These are phyloP conservation scores for Phaffia tasmanica DNA, from an alignment of 768 basidiomycete species.

Conservation along the genomic window DNA sequence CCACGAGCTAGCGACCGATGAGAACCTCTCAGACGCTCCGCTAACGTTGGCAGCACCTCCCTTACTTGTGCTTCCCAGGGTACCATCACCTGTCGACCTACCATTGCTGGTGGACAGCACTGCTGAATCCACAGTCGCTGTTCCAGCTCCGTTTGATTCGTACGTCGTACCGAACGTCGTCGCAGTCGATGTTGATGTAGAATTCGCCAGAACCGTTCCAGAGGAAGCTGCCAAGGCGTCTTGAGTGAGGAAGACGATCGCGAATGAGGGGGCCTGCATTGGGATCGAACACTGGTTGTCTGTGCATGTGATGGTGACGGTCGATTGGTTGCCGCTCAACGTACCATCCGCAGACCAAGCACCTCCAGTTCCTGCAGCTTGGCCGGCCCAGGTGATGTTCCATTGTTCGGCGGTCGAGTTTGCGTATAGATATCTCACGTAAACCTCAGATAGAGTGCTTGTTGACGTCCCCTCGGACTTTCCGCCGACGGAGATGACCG, in stretches of 20 bases:
- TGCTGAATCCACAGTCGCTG: slow-evolving; percentile 10
- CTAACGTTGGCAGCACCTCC: background rate
- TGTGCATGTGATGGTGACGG: slow-evolving; percentile 52
- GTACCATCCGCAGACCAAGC: slow-evolving; percentile 57
- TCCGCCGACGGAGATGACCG: slow-evolving; percentile 45
- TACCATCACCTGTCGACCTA: background rate
- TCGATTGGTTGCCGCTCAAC: slow-evolving; percentile 47
- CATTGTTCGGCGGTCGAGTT: slow-evolving; percentile 49
- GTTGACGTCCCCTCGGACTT: slow-evolving; percentile 29
- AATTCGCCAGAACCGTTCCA: slow-evolving; percentile 6
- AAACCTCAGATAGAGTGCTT: slow-evolving; percentile 41
- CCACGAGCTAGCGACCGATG: too few species aligned
- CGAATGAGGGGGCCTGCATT: slow-evolving; percentile 61
- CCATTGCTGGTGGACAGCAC: slow-evolving; percentile 22
- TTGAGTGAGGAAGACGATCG: slow-evolving; percentile 45
- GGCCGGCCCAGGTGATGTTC: slow-evolving; percentile 68
- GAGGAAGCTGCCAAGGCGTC: slow-evolving; percentile 12
- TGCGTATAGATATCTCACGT: slow-evolving; percentile 39
- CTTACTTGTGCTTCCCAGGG: slow-evolving; percentile 15
- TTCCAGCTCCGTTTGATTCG: slow-evolving; percentile 13
- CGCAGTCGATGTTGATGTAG: background rate
- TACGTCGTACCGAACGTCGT: slow-evolving; percentile 25
- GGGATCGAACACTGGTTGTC: slow-evolving; percentile 50
- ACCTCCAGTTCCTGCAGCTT: slow-evolving; percentile 44
- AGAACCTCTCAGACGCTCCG: too few species aligned